Percentiles rank a stretch among this genome's conserved stretches.
phyloP scores from a whole-genome alignment of 2,329 filamentous ascomycete species.

The Colletotrichum gloeosporioides region DNA sequence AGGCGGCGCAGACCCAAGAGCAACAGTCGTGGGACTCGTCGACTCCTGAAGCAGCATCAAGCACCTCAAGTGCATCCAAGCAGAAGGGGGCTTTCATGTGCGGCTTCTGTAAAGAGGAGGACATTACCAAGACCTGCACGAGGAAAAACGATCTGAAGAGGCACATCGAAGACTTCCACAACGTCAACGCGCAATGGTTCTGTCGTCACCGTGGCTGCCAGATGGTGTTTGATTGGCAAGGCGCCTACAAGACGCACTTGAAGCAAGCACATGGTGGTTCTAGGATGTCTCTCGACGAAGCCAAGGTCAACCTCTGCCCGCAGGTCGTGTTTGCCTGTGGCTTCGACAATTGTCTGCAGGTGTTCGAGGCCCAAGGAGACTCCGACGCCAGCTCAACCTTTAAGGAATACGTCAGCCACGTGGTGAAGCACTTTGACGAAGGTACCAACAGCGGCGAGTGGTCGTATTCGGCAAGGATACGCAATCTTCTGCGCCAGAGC shows the following conservation, averaged over 20 bases:
- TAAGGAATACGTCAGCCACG: constrained; percentile 51
- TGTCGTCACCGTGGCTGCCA: constrained; percentile 49
- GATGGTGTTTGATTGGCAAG: constrained; percentile 53
- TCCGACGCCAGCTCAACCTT: constrained; percentile 42
- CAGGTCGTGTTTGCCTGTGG: constrained; percentile 56
- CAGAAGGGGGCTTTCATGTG: constrained; percentile 44
- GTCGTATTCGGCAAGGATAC: constrained; percentile 49
- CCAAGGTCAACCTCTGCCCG: constrained; percentile 47
- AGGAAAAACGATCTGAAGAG: constrained; percentile 55
- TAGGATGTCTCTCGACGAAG: constrained; percentile 45
- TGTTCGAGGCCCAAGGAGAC: constrained; percentile 48
- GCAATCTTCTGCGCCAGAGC: constrained; percentile 48
- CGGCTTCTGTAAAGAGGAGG: constrained; percentile 47
- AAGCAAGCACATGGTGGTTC: constrained; percentile 49
- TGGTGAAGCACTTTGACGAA: constrained; percentile 53
- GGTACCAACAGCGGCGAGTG: constrained; percentile 43
- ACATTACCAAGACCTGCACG: constrained; percentile 47
- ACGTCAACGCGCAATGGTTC: constrained; percentile 51
- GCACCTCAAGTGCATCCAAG: constrained; percentile 32
- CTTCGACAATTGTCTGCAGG: constrained; percentile 47
- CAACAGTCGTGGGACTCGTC: constrained; percentile 13
- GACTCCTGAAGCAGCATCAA: constrained; percentile 27
- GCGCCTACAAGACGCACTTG: constrained; percentile 51
- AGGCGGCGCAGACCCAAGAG: constrained; percentile 7
- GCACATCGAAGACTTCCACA: constrained; percentile 54